Base-by-base conservation (phyloP, 202 grass and related monocot species). In the Saccharum hybrid region DNA sequence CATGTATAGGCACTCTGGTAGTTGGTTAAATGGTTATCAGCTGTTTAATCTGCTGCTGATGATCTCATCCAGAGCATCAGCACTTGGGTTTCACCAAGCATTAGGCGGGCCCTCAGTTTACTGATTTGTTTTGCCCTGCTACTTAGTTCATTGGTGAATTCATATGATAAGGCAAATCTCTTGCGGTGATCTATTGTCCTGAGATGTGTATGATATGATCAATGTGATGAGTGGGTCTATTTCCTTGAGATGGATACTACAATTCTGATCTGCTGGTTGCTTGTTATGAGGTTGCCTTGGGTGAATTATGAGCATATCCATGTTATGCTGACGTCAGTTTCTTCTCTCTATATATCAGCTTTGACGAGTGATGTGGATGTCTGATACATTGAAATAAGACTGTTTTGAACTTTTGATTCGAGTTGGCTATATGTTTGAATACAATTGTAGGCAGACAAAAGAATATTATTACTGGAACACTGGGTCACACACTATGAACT, bases 1-100 rank as follows among this genome's bases (percentile, higher is more conserved):
- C 59, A 52, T 71, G 0, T 43, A 13, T 54, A 77, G 43, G 46
- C 60, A 66, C 68, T 83, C n/a, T 79, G 28, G 57, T 10, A 22
- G 9, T 22, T 60, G 0, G 38, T 36, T 23, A 57, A 65, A 9
- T 6, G 37, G 76, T 73, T 64, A n/a, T 38, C 46, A 33, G 51
- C 3, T n/a, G 54, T 71, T 26, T 33, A 63, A 23, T 22, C n/a
- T 59, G 56, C 56, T 10, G 60, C 22, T 23, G 31, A 6, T 40
- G 75, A 8, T 72, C 42, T 71, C 69, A 45, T 45, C 26, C 63
- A 60, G 36, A 54, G 33, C 9, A 72, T 75, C 38, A 39, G 51
- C 30, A 18, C 14, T 1, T 63, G n/a, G 26, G 23, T 68, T 68
- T 59, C 36, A 23, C 48, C 5, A 56, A 52, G 15, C 11, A 26